These are phyloP conservation scores for Zygnema circumcarinatum DNA, from an alignment of 139 green algal species.

Conservation along the genomic window DNA sequence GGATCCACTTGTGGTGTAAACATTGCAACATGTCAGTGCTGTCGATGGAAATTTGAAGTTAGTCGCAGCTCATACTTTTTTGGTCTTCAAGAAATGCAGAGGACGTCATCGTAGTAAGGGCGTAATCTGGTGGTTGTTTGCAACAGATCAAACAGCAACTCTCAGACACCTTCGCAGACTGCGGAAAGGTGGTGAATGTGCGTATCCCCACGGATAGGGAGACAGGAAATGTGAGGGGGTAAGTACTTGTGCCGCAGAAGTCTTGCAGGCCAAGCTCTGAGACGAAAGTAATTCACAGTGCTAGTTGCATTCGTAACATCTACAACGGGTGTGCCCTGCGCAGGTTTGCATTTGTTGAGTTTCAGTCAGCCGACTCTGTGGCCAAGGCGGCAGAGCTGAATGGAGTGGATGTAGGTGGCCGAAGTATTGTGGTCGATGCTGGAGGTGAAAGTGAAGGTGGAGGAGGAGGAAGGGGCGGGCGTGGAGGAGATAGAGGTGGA, in stretches of 20 bases:
- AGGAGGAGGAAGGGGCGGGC: slow-evolving; percentile 55
- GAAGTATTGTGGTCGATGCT: slow-evolving; percentile 74
- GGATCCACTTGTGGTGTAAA: too few relatives aligned
- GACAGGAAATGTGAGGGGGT: slow-evolving; percentile 75
- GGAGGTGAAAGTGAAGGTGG: slow-evolving; percentile 65
- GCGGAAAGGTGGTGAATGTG: slow-evolving; percentile 71
- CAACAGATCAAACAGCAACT: slow-evolving; percentile 65
- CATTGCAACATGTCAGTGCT: background rate
- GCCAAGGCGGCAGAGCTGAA: slow-evolving; percentile 70
- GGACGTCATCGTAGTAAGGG: background rate
- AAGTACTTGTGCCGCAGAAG: too few relatives aligned
- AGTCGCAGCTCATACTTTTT: background rate
- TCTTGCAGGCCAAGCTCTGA: background rate
- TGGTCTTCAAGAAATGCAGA: too few relatives aligned
- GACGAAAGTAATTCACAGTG: background rate
- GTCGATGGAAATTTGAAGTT: background rate
- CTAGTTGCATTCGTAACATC: too few relatives aligned
- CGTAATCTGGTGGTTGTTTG: background rate
- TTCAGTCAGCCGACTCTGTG: slow-evolving; percentile 69
- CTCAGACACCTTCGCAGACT: slow-evolving; percentile 70
- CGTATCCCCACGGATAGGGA: slow-evolving; percentile 79
- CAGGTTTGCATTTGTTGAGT: slow-evolving; percentile 79
- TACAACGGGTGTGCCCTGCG: too few relatives aligned
- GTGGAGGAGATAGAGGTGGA: slow-evolving; percentile 54
- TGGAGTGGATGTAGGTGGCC: slow-evolving; percentile 69